Conservation (phyloP, 2,329 filamentous ascomycete genomes). For the Exophiala viscosa region DNA sequence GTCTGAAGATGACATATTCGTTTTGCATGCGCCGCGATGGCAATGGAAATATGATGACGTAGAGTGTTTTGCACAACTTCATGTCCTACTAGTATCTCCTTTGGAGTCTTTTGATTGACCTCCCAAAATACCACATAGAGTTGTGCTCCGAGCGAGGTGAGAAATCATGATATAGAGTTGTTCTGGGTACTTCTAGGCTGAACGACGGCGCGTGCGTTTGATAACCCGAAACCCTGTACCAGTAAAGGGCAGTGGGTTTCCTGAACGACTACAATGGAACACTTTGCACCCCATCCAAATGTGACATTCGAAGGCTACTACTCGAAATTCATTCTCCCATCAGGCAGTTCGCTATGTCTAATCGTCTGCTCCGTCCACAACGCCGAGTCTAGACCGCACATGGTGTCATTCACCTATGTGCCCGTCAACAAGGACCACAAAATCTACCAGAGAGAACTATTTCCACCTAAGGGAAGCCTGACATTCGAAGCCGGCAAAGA, state of each 20-base stretch:
- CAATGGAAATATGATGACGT: background rate
- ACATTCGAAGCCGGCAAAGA: background rate
- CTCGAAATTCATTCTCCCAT: background rate
- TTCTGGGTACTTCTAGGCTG: too few species aligned
- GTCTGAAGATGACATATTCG: background rate
- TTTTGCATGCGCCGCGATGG: background rate
- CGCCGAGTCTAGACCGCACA: background rate
- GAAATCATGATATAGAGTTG: too few species aligned
- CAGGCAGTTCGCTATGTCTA: background rate
- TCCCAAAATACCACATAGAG: too few species aligned
- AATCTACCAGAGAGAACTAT: conserved; percentile 6
- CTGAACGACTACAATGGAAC: background rate
- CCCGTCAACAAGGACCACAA: background rate
- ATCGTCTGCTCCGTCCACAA: conserved; percentile 1
- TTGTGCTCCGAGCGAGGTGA: too few species aligned
- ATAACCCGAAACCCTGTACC: too few species aligned
- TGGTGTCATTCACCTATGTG: conserved; percentile 7
- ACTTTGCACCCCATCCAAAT: background rate
- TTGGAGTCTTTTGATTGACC: too few species aligned
- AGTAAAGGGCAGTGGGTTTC: too few species aligned
- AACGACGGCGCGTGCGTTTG: too few species aligned
- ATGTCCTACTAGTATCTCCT: too few species aligned
- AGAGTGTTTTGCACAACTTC: background rate
- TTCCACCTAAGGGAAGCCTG: background rate
- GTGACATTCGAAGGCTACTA: conserved; percentile 7